Evolutionary conservation across 108 stramenopile species (phyloP).

Genomic region (Seminavis robusta): DNA sequence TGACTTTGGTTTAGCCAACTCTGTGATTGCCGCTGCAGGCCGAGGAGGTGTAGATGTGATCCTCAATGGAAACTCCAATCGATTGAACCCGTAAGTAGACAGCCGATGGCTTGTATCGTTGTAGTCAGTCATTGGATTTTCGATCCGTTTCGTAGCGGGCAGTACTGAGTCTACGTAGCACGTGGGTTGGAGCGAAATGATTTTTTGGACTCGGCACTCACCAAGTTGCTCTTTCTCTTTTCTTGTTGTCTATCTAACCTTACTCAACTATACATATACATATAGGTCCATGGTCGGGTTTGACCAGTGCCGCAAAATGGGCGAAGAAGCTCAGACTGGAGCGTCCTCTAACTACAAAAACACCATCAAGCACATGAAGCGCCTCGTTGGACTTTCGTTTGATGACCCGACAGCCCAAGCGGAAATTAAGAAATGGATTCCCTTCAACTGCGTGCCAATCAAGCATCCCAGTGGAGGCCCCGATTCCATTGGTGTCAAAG

Average conservation of each 20-base stretch:
- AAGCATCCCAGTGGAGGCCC: slow-evolving; percentile 49
- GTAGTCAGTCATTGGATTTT: no score
- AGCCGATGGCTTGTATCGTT: not conserved
- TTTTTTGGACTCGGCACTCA: no score
- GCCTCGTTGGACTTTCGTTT: slow-evolving; percentile 89
- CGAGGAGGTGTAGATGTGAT: slow-evolving; percentile 97
- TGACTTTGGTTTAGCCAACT: slow-evolving; percentile 91
- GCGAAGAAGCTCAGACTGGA: slow-evolving; percentile 67
- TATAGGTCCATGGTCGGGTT: slow-evolving; percentile 74
- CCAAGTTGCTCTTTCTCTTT: not conserved
- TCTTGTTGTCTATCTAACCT: not conserved
- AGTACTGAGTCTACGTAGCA: no score
- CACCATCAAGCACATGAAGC: slow-evolving; percentile 88
- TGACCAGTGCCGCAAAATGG: slow-evolving; percentile 70
- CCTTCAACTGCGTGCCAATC: slow-evolving; percentile 68
- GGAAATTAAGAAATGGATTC: slow-evolving; percentile 70
- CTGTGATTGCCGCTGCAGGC: slow-evolving; percentile 92
- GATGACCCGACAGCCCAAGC: slow-evolving; percentile 85
- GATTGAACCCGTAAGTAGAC: slow-evolving; percentile 92
- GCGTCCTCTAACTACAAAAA: slow-evolving; percentile 91
- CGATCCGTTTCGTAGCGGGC: no score
- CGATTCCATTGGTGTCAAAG: slow-evolving; percentile 68
- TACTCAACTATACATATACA: no score
- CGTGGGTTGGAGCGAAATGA: no score
- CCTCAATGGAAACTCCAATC: slow-evolving; percentile 96